Conservation (phyloP, 805 yeast genomes). For the Saturnispora galanensis region DNA sequence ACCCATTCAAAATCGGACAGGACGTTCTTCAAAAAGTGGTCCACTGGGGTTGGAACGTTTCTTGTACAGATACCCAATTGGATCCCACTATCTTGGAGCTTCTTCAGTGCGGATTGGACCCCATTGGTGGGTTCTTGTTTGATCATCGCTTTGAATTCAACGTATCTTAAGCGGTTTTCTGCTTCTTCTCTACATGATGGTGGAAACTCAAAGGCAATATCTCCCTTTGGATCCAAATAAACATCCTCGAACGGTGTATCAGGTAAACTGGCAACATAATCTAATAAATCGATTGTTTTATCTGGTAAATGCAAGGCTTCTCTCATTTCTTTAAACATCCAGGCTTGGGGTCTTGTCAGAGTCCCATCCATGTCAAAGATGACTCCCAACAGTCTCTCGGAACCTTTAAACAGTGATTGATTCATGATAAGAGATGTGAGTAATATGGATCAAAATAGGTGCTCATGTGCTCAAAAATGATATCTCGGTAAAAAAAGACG, state of each 20-base stretch:
- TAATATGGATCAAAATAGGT: too few species aligned
- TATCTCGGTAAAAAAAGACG: too few species aligned
- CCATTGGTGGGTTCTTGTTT: conserved; percentile 46
- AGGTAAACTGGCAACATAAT: conserved; percentile 29
- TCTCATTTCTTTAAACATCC: conserved; percentile 45
- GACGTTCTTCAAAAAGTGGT: conserved; percentile 36
- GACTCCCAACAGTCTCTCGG: conserved; percentile 31
- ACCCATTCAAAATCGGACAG: conserved; percentile 18
- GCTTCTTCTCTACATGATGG: conserved; percentile 31
- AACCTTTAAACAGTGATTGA: too few species aligned
- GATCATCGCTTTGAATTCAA: conserved; percentile 57
- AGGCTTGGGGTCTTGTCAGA: conserved; percentile 49
- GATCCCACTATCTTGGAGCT: conserved; percentile 20
- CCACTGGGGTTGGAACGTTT: conserved; percentile 45
- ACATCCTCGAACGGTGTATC: conserved; percentile 22
- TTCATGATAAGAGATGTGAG: too few species aligned
- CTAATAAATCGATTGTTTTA: conserved; percentile 42
- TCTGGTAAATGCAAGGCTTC: conserved; percentile 34
- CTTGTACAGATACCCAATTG: conserved; percentile 55
- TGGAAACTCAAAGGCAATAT: neutral
- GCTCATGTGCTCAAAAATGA: too few species aligned
- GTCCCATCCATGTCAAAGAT: conserved; percentile 81
- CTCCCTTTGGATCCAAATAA: conserved; percentile 23
- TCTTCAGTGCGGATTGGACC: conserved; percentile 31
- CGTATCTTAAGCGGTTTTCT: conserved; percentile 34